Evolutionary conservation across 2,329 filamentous ascomycete genomes (phyloP).

Genomic region (Colletotrichum horii): DNA sequence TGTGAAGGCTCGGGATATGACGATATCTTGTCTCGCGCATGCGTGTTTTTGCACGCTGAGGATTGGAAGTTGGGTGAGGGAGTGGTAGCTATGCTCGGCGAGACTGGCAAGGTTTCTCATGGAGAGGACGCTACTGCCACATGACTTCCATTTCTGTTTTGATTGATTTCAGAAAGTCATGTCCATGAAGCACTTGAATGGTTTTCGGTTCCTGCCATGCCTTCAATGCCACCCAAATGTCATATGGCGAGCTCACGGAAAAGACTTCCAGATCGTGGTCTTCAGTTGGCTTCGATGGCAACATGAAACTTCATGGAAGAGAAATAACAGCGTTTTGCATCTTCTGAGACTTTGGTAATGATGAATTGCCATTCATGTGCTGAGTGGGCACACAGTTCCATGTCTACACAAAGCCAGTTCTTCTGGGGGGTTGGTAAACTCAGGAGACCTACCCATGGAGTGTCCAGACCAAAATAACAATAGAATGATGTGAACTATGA

Average conservation of each 20-base stretch:
- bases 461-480: neutral
- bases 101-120: neutral
- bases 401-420: neutral
- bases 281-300: neutral
- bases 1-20: accelerated
- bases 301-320: accelerated
- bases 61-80: neutral
- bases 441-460: neutral
- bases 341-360: accelerated
- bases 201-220: neutral
- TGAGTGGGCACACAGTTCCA: neutral
- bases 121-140: accelerated
- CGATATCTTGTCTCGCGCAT: neutral
- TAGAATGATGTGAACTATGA: neutral
- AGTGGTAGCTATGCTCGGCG: accelerated
- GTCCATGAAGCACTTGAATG: neutral
- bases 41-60: accelerated
- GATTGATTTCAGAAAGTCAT: neutral
- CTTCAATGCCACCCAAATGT: accelerated
- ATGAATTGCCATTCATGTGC: neutral
- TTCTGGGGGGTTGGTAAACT: neutral
- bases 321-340: neutral
- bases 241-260: neutral
- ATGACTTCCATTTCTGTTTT: neutral
- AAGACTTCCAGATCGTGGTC: neutral